These are phyloP conservation scores for Mucuna pruriens DNA, from an alignment of 306 rosid species.

Conservation along the genomic window DNA sequence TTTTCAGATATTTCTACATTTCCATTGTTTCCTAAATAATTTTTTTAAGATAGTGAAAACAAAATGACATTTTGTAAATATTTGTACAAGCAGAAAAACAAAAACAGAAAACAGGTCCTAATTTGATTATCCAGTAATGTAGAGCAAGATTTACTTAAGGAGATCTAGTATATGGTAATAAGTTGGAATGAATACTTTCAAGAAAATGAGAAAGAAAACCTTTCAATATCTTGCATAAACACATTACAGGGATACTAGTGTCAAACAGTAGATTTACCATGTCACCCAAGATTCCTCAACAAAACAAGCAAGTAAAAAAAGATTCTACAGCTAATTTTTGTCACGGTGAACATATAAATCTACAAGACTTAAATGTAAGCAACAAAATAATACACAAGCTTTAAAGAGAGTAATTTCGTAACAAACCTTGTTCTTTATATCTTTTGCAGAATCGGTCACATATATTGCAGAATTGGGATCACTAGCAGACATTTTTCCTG, in stretches of 20 bases:
- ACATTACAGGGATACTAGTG: not conserved
- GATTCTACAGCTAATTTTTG: constrained; percentile 9
- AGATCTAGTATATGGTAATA: not conserved
- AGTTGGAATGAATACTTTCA: constrained; percentile 16
- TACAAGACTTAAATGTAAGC: constrained; percentile 7
- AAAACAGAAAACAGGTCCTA: not conserved
- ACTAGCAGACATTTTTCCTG: constrained; percentile 97
- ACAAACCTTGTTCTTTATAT: constrained; percentile 82
- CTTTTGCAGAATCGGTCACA: constrained; percentile 90
- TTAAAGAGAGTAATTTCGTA: constrained; percentile 20
- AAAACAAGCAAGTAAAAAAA: not conserved
- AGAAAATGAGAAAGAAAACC: constrained; percentile 13
- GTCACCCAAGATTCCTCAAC: not conserved
- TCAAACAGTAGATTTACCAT: not conserved
- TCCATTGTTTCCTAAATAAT: not conserved
- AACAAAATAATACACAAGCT: not conserved
- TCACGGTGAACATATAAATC: constrained; percentile 6
- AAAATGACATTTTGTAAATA: not conserved
- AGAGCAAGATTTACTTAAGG: not conserved
- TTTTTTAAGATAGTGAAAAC: not conserved
- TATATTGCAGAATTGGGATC: constrained; percentile 98
- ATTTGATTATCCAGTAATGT: not conserved
- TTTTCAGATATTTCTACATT: not conserved
- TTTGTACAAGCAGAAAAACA: not conserved
- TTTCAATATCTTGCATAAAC: not conserved